Percentiles rank a stretch among this genome's conserved stretches.
Conservation (phyloP, 306 rosid species). For the Ormosia semicastrata region DNA sequence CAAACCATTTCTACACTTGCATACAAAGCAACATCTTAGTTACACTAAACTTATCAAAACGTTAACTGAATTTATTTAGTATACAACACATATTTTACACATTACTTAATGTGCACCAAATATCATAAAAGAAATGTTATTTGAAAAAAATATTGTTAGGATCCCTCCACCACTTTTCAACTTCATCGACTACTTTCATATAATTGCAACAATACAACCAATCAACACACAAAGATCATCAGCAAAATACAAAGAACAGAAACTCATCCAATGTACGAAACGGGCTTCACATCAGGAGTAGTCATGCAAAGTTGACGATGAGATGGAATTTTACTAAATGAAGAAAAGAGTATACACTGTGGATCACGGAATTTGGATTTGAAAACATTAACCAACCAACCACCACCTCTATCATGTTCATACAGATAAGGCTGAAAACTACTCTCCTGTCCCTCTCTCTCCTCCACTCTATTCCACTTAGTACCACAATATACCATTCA, state of each 20-base stretch:
- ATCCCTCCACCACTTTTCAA: too few relatives aligned
- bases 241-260: neutral
- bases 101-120: neutral
- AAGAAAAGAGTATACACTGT: neutral
- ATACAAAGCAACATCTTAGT: too few relatives aligned
- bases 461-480: neutral
- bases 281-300: neutral
- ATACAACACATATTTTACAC: neutral
- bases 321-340: neutral
- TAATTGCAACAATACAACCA: neutral
- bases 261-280: neutral
- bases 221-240: neutral
- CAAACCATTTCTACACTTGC: too few relatives aligned
- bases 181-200: neutral
- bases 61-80: neutral
- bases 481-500: neutral
- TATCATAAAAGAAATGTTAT: neutral
- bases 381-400: neutral
- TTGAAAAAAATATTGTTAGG: neutral
- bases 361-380: neutral
- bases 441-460: neutral
- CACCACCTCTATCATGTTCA: neutral
- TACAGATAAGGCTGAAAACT: slow-evolving; percentile 26
- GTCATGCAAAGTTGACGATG: slow-evolving; percentile 11
- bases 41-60: too few relatives aligned